Base-by-base conservation (phyloP, 2,329 filamentous ascomycete genomes). In the Leptographium wingfieldii region DNA sequence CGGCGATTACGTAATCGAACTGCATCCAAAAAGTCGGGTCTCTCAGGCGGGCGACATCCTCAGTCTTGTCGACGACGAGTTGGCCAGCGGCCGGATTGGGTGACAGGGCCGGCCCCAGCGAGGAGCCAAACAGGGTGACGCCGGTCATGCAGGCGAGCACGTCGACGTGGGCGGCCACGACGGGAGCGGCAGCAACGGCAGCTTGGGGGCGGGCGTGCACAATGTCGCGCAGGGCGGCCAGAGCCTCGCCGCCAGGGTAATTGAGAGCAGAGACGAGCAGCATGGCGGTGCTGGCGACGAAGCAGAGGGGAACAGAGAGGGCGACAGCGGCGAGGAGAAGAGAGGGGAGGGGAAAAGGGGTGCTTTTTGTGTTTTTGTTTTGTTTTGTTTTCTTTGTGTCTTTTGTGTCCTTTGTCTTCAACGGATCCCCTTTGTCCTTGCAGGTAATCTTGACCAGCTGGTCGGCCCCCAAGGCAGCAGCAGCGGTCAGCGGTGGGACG, bases 241-340 rank as follows among this genome's bases (percentile, higher is more conserved):
- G 77, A 2, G 92, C 94, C 61, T 88, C 82, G 27, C 90, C 94
- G 55, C 94, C 94, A 1, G 94, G 94, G 69, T 99, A 99, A 73
- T 96, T 99, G 60, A 95, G 83, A 16, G 88, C 86, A 0, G 91
- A 96, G 62, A 95, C 75, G 33, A 87, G 79, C 2, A 96, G 83
- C 73, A 95, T 83, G 38, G 74, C 79, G 3, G 78, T 76, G 60
- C 86, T 89, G 43, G 81, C 75, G 5, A 76, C 73, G 62, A 88
- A 81, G 1, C 84, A 81, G 4, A 74, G 71, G 1, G 85, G 62
- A 0, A 88, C 76, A 0, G 88, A 90, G 1, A 76, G 69, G 3
- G 82, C 69, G 2, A 95, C 69, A 0, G 72, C 67, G 2, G 83
- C 63, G 2, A 82, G 82, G 10, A 83, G 71, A 1, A 85, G 55